phyloP scores from a whole-genome alignment of 495 filamentous ascomycete species.

The Penicillium coprophilum region DNA sequence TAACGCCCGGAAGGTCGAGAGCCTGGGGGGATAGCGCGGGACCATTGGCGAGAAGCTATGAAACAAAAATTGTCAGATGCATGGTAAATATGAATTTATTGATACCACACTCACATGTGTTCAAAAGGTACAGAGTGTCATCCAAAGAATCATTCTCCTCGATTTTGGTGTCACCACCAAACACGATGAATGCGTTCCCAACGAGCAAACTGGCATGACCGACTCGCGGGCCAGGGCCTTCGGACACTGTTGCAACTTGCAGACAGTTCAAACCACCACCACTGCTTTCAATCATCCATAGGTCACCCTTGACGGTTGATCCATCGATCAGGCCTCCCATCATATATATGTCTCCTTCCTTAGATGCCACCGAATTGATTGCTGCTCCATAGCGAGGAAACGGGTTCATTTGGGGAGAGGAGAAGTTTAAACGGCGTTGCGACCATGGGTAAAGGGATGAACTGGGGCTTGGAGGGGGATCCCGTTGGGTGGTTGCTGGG shows the following conservation, averaged over 20 bases:
- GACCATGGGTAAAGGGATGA: slow-evolving; percentile 92
- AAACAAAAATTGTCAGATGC: slow-evolving; percentile 12
- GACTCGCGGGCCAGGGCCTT: slow-evolving; percentile 93
- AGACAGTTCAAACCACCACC: slow-evolving; percentile 82
- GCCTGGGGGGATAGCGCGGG: slow-evolving; percentile 80
- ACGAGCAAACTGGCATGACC: slow-evolving; percentile 93
- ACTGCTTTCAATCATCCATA: slow-evolving; percentile 96
- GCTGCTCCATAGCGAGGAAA: slow-evolving; percentile 98
- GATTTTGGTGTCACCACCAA: slow-evolving; percentile 96
- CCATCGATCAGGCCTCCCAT: slow-evolving; percentile 97
- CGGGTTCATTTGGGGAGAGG: slow-evolving; percentile 76
- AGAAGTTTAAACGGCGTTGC: slow-evolving; percentile 81
- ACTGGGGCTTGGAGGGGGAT: slow-evolving; percentile 45
- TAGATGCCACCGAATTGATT: slow-evolving; percentile 87
- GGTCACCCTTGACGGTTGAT: slow-evolving; percentile 89
- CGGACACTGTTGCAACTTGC: slow-evolving; percentile 84
- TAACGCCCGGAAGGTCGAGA: slow-evolving; percentile 86
- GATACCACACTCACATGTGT: slow-evolving; percentile 74
- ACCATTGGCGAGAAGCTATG: slow-evolving; percentile 95
- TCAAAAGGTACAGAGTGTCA: slow-evolving; percentile 93
- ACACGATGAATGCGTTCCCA: slow-evolving; percentile 98
- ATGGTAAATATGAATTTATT: slow-evolving; percentile 1
- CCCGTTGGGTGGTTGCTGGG: slow-evolving; percentile 35
- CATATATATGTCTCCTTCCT: slow-evolving; percentile 95
- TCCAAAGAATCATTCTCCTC: slow-evolving; percentile 89